A percentile compares a stretch with the other conserved stretches of the same genome.
Evolutionary conservation across 1,139 yeast genomes (phyloP).

Genomic region (Debaryomyces robertsiae): DNA sequence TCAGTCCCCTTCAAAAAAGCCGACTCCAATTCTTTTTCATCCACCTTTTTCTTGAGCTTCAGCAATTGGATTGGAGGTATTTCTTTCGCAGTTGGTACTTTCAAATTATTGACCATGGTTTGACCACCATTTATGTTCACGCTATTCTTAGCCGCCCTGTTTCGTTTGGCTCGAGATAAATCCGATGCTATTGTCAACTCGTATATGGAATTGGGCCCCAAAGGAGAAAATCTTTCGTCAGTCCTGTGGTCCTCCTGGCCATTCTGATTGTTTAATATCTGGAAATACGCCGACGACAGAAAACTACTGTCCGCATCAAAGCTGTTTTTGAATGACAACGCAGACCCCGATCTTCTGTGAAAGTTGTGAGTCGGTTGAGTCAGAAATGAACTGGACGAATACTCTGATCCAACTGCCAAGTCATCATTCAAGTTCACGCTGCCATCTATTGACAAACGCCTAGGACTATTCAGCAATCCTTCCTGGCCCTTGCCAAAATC

Average conservation of each 20-base stretch:
- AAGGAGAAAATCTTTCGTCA: conserved; percentile 49
- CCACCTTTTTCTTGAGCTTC: conserved; percentile 53
- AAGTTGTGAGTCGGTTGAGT: conserved; percentile 17
- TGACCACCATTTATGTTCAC: conserved; percentile 47
- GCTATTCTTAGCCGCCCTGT: conserved; percentile 33
- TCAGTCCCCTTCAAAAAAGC: conserved; percentile 49
- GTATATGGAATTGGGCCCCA: conserved; percentile 79
- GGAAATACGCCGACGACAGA: conserved; percentile 36
- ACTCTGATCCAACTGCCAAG: conserved; percentile 34
- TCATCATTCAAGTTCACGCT: conserved; percentile 43
- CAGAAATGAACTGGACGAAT: conserved; percentile 22
- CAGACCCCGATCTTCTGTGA: conserved; percentile 15
- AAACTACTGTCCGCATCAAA: conserved; percentile 41
- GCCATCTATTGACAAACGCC: conserved; percentile 29
- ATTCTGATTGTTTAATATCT: conserved; percentile 24
- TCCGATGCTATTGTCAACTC: conserved; percentile 69
- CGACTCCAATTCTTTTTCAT: conserved; percentile 47
- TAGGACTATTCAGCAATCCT: conserved; percentile 1
- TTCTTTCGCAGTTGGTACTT: conserved; percentile 75
- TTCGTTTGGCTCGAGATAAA: conserved; percentile 39
- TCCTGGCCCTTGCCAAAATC: conserved; percentile 9
- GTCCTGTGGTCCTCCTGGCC: conserved; percentile 20
- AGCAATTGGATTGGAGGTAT: conserved; percentile 82
- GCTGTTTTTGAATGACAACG: conserved; percentile 34
- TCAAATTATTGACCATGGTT: conserved; percentile 47